Evolutionary conservation across 495 filamentous ascomycete species (phyloP), one percentile per base, ranked within the genome.

Genomic region (Aspergillus panamensis): DNA sequence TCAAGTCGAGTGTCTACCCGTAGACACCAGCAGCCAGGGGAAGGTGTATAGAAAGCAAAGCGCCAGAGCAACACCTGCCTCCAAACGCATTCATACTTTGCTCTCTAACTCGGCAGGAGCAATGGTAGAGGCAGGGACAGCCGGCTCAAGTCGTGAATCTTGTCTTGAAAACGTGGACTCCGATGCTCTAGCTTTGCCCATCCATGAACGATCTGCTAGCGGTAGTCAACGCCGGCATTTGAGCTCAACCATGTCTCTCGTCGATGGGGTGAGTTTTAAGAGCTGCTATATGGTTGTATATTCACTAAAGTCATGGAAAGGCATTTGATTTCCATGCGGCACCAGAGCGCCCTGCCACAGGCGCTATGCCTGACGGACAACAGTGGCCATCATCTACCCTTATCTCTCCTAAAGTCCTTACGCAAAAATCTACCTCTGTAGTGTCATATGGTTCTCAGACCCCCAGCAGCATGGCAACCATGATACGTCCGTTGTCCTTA

Each of bases 31-130:
- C 5, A 30, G 25, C 13, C 55, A 48, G 3, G 51, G 60, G 54
- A 50, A 47, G 44, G 71, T 60, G 78, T 79, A 43, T 78, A 81
- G 21, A 74, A 61, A 52, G 17, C n/a, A 10, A 32, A 10, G 42
- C 25, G 43, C 21, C 6, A 20, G n/a, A 7, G 8, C 16, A 35
- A 47, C 14, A 31, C 20, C 6, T 32, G 20, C 39, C 40, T 39
- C 35, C 35, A 39, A 12, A 12, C 35, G 35, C 14, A 13, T 10
- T 10, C 35, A 8, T 12, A 39, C 10, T n/a, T 12, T n/a, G 14
- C 35, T 39, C 8, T n/a, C 10, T 10, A n/a, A 39, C 35, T 39
- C 35, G 10, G 10, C 35, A n/a, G 14, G 35, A n/a, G 20, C 19
- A 29, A 16, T 6, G 42, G 17, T 0, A 21, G 33, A 29, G 7